Evolutionary conservation across 192 early-diverging fungal genomes (phyloP), one percentile per base, ranked within the genome.

Genomic region (Coemansia sp.): DNA sequence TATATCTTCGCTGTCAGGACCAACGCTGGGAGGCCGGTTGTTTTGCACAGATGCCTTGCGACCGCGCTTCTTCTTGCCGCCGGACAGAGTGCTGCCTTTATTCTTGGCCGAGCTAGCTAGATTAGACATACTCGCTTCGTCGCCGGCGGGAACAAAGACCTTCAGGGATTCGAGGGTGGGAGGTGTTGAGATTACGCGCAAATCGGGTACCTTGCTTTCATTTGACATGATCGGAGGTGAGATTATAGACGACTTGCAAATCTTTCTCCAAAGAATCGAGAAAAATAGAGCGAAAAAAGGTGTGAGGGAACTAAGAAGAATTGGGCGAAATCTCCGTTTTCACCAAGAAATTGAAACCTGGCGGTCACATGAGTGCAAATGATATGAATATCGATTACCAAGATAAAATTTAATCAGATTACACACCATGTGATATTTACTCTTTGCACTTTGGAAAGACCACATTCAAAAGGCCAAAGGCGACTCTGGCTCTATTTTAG

Each of bases 1-100:
- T 63, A 84, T 75, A 42, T 84, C 82, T 55, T 85, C 83, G 57
- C 64, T 60, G 27, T 74, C 70, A 9, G 49, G 47, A 16, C 74
- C 73, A 22, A 22, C 66, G 16, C 43, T 43, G 18, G 57, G 49
- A 0, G 51, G 57, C 16, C 52, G 12, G 65, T 74, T 77, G 64
- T 31, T 41, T 15, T 65, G 69, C 63, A 41, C 52, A 13, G 76
- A 71, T 15, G 41, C 51, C 57, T 65, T 70, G n/a, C 80, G 65
- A 15, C 67, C 11, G 24, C 79, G 66, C 68, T 80, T 80, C 9
- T 71, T 72, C 59, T 71, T 72, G 63, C 29, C 51, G 73, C 55
- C 31, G 16, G 55, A 61, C 7, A n/a, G 43, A 20, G 42, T 31
- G 36, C 47, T 27, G 13, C 57, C 60, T 62, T 67, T 59, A 43